Evolutionary conservation across 2,329 filamentous ascomycete species (phyloP).

Genomic region (Calonectria hongkongensis): DNA sequence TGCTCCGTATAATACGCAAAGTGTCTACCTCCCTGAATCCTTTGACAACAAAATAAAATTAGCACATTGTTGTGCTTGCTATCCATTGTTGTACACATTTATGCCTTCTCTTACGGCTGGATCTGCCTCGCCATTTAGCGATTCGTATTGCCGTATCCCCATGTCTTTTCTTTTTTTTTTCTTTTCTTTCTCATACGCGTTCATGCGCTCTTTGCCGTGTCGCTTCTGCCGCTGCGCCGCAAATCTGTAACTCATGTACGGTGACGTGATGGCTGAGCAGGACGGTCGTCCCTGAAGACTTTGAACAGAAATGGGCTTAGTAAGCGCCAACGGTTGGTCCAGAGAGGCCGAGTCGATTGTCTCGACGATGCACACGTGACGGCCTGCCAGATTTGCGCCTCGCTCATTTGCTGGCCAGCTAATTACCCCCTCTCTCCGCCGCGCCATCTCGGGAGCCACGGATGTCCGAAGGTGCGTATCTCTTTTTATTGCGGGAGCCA

Average conservation of each 20-base stretch:
- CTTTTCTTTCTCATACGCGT: neutral
- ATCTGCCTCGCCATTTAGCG: no score
- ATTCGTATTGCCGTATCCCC: no score
- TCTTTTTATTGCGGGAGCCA: slow-evolving; percentile 32
- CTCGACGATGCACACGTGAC: slow-evolving; percentile 33
- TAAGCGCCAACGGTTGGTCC: slow-evolving; percentile 23
- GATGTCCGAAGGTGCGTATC: slow-evolving; percentile 34
- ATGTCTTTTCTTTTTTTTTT: no score
- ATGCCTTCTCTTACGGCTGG: neutral
- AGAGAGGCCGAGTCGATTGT: neutral
- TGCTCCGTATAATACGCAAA: no score
- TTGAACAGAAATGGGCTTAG: slow-evolving; percentile 13
- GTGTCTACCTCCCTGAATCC: no score
- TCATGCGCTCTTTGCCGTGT: neutral
- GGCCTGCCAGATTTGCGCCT: slow-evolving; percentile 19
- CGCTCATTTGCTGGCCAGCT: slow-evolving; percentile 25
- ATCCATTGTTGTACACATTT: neutral
- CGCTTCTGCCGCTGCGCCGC: slow-evolving; percentile 10
- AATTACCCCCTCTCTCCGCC: slow-evolving; percentile 24
- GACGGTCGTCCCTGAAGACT: slow-evolving; percentile 3
- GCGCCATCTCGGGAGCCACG: slow-evolving; percentile 33
- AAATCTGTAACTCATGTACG: slow-evolving; percentile 30
- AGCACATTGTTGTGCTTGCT: no score
- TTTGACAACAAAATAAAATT: no score
- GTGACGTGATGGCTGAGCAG: slow-evolving; percentile 37